Evolutionary conservation across 306 rosid genomes (phyloP).

Genomic region (Arachis hypogaea): DNA sequence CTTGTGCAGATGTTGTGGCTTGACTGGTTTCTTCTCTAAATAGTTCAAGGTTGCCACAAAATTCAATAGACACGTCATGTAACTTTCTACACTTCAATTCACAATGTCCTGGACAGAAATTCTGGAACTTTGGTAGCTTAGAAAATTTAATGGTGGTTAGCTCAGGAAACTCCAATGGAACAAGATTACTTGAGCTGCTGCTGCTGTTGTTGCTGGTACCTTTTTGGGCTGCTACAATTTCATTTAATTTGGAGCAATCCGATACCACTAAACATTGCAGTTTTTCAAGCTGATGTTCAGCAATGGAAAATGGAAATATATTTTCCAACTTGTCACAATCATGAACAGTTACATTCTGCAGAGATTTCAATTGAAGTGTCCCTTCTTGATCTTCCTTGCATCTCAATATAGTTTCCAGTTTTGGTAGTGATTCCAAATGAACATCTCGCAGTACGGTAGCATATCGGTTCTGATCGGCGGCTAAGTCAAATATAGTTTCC

Average conservation of each 20-base stretch:
- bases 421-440: background rate
- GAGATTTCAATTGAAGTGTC: background rate
- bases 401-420: constrained; percentile 33
- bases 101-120: background rate
- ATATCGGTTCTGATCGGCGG: background rate
- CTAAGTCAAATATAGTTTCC: constrained; percentile 23
- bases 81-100: background rate
- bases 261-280: background rate
- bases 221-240: background rate
- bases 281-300: background rate
- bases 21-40: background rate
- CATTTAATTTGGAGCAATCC: background rate
- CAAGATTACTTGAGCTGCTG: too few species aligned
- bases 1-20: background rate
- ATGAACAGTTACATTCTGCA: background rate
- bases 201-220: background rate
- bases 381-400: constrained; percentile 14
- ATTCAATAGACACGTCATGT: background rate
- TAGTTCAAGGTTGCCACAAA: constrained; percentile 8
- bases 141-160: background rate
- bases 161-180: constrained; percentile 1
- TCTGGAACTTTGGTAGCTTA: background rate
- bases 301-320: constrained; percentile 34
- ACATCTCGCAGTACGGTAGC: background rate
- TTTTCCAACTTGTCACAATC: background rate